Evolutionary conservation across 331 rosid species (phyloP), one percentile per base, ranked within the genome.

Genomic region (Quercus phellos): DNA sequence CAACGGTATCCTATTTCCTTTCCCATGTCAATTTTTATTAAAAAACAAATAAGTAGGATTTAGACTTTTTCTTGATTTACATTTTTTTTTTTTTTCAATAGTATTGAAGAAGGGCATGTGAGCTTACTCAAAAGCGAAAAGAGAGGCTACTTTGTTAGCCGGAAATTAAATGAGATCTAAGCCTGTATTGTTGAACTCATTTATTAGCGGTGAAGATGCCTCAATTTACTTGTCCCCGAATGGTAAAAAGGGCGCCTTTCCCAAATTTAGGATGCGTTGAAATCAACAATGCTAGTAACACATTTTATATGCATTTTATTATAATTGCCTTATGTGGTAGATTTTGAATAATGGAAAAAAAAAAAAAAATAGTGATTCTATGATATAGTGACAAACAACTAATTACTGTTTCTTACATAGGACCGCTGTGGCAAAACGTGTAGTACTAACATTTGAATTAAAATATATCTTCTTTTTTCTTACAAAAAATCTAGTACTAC

Each of bases 121-220:
- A 63, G 30, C 51, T 3, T 19, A 3, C 30, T 55, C n/a, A n/a
- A 75, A 87, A 60, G 70, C 73, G 56, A 86, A 79, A 55, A 60
- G 79, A 64, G 77, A 70, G 80, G 67, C 10, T 75, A 6, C 58
- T 2, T 51, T 43, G 68, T 55, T 27, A 78, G 83, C 58, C 73
- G 60, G 85, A 81, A 87, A 87, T 74, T 84, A 79, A 87, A 87
- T 84, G 81, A 87, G 80, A 12, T 75, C 55, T 79, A 24, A 27
- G 43, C 2, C 60, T 10, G 55, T 73, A 84, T 46, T 73, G 90
- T 79, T 87, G 85, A 77, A 74, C 68, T 77, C 88, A 87, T 87
- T 84, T 87, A 84, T 79, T 81, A 55, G 80, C 51, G 51, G 51
- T 61, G 81, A 76, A 79, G 75, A 78, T 70, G 76, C 69, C 71